phyloP scores from a whole-genome alignment of 495 filamentous ascomycete genomes.

The Thermothielavioides terrestris region DNA sequence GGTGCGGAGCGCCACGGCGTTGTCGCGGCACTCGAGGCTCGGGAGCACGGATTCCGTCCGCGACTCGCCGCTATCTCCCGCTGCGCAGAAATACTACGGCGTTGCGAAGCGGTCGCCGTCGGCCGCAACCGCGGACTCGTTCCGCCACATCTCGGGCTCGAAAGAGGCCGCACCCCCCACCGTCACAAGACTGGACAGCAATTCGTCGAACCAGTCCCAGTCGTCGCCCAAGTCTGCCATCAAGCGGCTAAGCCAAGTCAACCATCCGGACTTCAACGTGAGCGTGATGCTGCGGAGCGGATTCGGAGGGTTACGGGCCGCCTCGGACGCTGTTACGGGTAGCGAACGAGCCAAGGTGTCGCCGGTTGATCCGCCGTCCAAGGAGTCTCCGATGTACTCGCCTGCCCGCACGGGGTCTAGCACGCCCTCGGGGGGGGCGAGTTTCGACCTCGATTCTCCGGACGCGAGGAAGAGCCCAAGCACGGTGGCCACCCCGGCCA shows the following conservation, averaged over 20 bases:
- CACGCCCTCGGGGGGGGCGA: conserved; percentile 73
- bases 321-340: conserved; percentile 70
- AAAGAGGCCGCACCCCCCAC: conserved; percentile 46
- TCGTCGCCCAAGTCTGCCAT: conserved; percentile 39
- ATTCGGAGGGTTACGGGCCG: conserved; percentile 61
- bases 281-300: conserved; percentile 29
- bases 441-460: conserved; percentile 68
- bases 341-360: conserved; percentile 49
- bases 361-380: conserved; percentile 49
- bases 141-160: conserved; percentile 37
- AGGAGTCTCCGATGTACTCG: conserved; percentile 57
- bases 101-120: conserved; percentile 43
- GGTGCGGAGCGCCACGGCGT: conserved; percentile 48
- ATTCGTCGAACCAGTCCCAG: conserved; percentile 46
- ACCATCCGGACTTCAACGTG: conserved; percentile 43
- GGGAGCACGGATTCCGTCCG: conserved; percentile 57
- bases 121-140: conserved; percentile 40
- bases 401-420: conserved; percentile 73
- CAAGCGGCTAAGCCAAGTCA: conserved; percentile 42
- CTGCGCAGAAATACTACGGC: conserved; percentile 57
- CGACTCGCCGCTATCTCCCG: conserved; percentile 31
- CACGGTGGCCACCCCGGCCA: conserved; percentile 36
- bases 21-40: conserved; percentile 67
- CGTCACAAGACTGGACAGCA: conserved; percentile 60
- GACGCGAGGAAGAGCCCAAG: conserved; percentile 52